Evolutionary conservation across 1,284 basidiomycete genomes (phyloP).

Genomic region (Apiotrichum domesticum): DNA sequence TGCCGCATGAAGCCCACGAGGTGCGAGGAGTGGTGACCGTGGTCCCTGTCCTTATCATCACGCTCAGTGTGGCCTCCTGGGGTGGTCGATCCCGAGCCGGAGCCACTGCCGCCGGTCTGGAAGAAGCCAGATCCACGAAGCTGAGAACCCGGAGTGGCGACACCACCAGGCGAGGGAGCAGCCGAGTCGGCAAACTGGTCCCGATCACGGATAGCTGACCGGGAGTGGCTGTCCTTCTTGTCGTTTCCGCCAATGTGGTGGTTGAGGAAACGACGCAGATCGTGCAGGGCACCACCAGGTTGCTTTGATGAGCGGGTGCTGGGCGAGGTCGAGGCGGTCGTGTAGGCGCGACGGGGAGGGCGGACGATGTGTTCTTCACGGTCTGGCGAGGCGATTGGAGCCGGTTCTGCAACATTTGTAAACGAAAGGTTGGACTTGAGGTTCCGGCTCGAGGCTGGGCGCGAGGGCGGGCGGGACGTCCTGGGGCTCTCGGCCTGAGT

Average conservation of each 20-base stretch:
- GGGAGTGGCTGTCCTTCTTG: conserved; percentile 15
- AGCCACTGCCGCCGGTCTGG: conserved; percentile 16
- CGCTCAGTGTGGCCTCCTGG: conserved; percentile 13
- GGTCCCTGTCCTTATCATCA: conserved; percentile 23
- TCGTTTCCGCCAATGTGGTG: conserved; percentile 65
- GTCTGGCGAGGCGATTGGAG: background rate
- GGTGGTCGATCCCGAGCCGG: conserved; percentile 11
- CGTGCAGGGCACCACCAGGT: conserved; percentile 62
- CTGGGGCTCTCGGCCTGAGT: background rate
- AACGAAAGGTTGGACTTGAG: conserved; percentile 35
- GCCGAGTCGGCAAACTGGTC: background rate
- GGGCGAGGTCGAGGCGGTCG: conserved; percentile 27
- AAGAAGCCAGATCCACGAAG: conserved; percentile 36
- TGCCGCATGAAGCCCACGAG: conserved; percentile 47
- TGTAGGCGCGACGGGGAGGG: conserved; percentile 5
- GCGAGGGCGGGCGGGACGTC: background rate
- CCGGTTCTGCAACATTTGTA: conserved; percentile 23
- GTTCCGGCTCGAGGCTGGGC: background rate
- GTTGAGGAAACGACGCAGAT: conserved; percentile 86
- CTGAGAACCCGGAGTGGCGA: conserved; percentile 41
- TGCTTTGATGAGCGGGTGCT: conserved; percentile 46
- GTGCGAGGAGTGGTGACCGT: conserved; percentile 42
- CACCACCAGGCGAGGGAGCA: conserved; percentile 24
- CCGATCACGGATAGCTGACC: conserved; percentile 17
- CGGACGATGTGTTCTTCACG: background rate